A percentile compares a stretch with the other conserved stretches of the same genome.
Evolutionary conservation across 1,139 yeast species (phyloP).

Genomic region (Pichia cactophila): DNA sequence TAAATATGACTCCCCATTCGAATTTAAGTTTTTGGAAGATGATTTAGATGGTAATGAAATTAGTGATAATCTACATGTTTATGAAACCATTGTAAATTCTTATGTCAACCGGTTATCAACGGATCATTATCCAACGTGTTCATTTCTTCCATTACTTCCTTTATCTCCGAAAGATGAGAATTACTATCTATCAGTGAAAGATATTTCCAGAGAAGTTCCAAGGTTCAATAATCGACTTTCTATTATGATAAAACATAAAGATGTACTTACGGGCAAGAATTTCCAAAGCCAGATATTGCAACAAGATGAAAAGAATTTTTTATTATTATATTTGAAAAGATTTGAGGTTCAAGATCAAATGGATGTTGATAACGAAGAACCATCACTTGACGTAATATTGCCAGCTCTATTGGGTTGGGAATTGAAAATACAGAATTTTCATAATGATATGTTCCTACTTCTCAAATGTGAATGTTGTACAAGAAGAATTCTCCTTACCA

Average conservation of each 20-base stretch:
- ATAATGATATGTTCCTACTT: slow-evolving; percentile 21
- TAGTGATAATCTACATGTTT: slow-evolving; percentile 11
- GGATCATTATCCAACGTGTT: slow-evolving; percentile 26
- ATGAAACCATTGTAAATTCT: slow-evolving; percentile 18
- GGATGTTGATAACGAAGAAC: slow-evolving; percentile 7
- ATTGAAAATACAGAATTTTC: slow-evolving; percentile 24
- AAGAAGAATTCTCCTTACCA: slow-evolving; percentile 26
- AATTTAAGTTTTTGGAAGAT: slow-evolving; percentile 8
- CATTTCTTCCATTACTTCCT: slow-evolving; percentile 14
- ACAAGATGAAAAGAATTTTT: slow-evolving; percentile 8
- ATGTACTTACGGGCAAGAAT: slow-evolving; percentile 12
- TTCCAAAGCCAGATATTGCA: slow-evolving; percentile 5
- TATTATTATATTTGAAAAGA: slow-evolving; percentile 4
- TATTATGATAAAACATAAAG: slow-evolving; percentile 14
- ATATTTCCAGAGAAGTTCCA: slow-evolving; percentile 19
- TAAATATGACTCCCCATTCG: slow-evolving; percentile 8
- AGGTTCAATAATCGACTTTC: slow-evolving; percentile 16
- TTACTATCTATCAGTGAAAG: slow-evolving; percentile 22
- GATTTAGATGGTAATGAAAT: slow-evolving; percentile 6
- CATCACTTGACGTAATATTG: slow-evolving; percentile 10
- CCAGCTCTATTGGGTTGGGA: slow-evolving; percentile 31
- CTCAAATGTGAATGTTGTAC: slow-evolving; percentile 29
- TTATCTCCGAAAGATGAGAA: slow-evolving; percentile 16
- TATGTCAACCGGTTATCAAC: slow-evolving; percentile 20
- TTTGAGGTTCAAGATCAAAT: neutral